Evolutionary conservation across 202 grass and related monocot genomes (phyloP), one percentile per base, ranked within the genome.

Genomic region (Musa balbisiana): DNA sequence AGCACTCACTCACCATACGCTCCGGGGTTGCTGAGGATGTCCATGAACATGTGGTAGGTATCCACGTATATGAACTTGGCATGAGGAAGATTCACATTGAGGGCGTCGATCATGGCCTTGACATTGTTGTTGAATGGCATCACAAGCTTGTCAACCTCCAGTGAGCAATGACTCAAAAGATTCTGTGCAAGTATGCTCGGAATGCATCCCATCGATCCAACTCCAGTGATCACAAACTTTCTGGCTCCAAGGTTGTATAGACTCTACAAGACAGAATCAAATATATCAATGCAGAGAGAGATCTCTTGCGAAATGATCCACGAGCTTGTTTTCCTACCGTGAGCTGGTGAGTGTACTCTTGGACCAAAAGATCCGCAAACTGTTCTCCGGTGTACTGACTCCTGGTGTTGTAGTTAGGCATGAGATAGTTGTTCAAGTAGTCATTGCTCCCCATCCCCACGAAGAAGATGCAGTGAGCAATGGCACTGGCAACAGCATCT

Each of bases 401-500:
- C 19, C 90, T 71, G 43, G 90, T 92, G 85, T 92, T 87, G 79
- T 96, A 96, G 81, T 96, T 92, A 23, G 93, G 90, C 93, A 96
- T 89, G 2, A 96, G 93, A 79, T 96, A 96, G 84, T 96, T 92
- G 83, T 92, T 96, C 16, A 92, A 81, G 88, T 96, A 92, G 86
- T 92, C 93, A 29, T 96, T 96, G 83, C 93, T 96, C 51, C 93
- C 93, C 90, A 96, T 96, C 12, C 93, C 90, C 2, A 96, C 84
- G 74, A 90, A 96, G 83, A 92, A 89, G 82, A 96, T 84, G 76
- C 90, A 88, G 24, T 85, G 90, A 0, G 82, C 72, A 27, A 92
- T 85, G 66, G 85, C 83, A 2, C 58, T 27, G 3, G 87, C 72
- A 43, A 88, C 83, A 53, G 24, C 71, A 20, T 78, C 19, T 0